phyloP scores from a whole-genome alignment of 2,329 filamentous ascomycete species.

The Thelonectria olida region DNA sequence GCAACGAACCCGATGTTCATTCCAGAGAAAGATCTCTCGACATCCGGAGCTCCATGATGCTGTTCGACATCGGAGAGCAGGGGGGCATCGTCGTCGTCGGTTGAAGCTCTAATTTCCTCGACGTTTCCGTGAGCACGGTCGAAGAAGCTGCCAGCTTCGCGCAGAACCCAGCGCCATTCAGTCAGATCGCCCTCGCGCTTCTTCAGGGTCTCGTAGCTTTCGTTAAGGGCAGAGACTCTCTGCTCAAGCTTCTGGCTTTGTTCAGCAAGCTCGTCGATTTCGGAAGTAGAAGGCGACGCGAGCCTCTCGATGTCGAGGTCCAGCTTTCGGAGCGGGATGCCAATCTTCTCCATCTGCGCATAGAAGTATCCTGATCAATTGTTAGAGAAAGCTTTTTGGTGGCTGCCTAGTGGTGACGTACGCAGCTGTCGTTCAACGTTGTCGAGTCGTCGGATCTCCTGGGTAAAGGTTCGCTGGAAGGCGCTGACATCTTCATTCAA shows the following conservation, averaged over 20 bases:
- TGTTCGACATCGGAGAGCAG: conserved; percentile 93
- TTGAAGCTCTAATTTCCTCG: conserved; percentile 92
- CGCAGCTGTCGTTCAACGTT: conserved; percentile 98
- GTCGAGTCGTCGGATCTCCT: conserved; percentile 95
- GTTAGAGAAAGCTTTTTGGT: conserved; percentile 42
- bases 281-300: conserved; percentile 86
- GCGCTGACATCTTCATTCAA: conserved; percentile 92
- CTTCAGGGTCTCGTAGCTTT: conserved; percentile 98
- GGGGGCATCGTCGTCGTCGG: conserved; percentile 91
- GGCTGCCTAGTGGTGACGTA: conserved; percentile 59
- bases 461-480: conserved; percentile 96
- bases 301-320: conserved; percentile 90
- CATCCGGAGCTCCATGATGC: conserved; percentile 72
- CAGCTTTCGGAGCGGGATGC: conserved; percentile 86
- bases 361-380: conserved; percentile 82
- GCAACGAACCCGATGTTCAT: conserved; percentile 99
- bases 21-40: conserved; percentile 88
- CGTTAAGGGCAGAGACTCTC: conserved; percentile 89
- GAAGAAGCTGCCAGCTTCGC: conserved; percentile 97
- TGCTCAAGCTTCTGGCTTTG: conserved; percentile 93
- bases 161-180: conserved; percentile 97
- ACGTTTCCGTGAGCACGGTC: conserved; percentile 95
- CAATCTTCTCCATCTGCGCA: conserved; percentile 92
- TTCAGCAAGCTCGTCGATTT: conserved; percentile 96
- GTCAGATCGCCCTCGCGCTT: conserved; percentile 96